Base-by-base conservation (phyloP, 371 early-diverging fungal genomes). In the Mortierella sp. region DNA sequence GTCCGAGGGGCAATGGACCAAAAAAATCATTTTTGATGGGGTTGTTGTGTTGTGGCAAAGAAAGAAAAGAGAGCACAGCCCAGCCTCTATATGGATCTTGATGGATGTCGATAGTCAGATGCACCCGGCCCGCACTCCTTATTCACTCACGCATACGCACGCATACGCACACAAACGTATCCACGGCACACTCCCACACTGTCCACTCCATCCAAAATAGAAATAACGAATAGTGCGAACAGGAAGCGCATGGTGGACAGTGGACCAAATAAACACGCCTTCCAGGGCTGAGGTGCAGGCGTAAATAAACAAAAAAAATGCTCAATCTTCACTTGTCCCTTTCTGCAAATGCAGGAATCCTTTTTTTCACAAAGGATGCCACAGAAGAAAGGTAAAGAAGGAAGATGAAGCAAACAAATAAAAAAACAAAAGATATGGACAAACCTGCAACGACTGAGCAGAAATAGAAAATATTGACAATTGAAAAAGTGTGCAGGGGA, bases 11-110 rank as follows among this genome's bases (percentile, higher is more conserved):
- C 38, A 18, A n/a, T 56, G 56, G 56, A 11, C 56, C 60, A 63
- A 43, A 63, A 44, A 27, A 46, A 5, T 70, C 41, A 35, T 43
- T 27, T 49, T 43, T 35, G 72, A 80, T 43, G 75, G 75, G 75
- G 76, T 18, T 51, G 54, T 7, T 51, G 54, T 7, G 41, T 41
- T 8, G 56, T 55, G 56, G 56, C 24, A 55, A n/a, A 27, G 11
- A n/a, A 29, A 58, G 70, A 76, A 76, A 55, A 73, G 48, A 49
- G 63, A 10, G 70, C 77, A 74, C 75, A 76, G 82, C 82, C 82
- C 71, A 74, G 49, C 38, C 27, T 65, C 18, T 38, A 6, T 14
- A 63, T 63, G 38, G 16, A 58, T 58, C 29, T 58, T 5, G 14
- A 16, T 60, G 60, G 60, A 35, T 3, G 14, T 32, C 56, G 63